Evolutionary conservation across 768 basidiomycete species (phyloP).

Genomic region (Rhodotorula babjevae): DNA sequence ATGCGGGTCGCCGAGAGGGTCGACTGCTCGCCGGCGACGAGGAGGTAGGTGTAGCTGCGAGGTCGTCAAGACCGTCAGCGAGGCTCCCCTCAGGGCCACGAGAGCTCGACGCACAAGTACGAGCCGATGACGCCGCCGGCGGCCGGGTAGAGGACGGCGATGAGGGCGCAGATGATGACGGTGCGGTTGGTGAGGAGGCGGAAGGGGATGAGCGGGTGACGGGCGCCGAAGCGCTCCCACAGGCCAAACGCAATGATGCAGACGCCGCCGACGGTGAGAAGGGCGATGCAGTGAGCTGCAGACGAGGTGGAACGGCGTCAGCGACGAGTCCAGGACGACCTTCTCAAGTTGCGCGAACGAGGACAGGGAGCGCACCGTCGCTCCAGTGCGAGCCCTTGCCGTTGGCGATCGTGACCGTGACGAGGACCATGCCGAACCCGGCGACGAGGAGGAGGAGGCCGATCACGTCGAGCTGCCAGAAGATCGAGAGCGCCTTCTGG

Average conservation of each 20-base stretch:
- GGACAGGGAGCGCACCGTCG: constrained; percentile 26
- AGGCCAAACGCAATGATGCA: constrained; percentile 41
- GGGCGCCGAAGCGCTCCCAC: constrained; percentile 45
- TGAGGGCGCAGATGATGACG: constrained; percentile 43
- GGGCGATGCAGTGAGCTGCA: constrained; percentile 44
- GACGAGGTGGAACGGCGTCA: neutral
- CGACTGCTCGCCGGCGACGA: constrained; percentile 26
- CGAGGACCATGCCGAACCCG: constrained; percentile 43
- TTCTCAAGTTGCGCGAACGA: no score
- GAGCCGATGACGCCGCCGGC: constrained; percentile 38
- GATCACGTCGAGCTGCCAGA: constrained; percentile 47
- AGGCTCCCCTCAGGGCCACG: no score
- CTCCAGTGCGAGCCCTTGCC: constrained; percentile 43
- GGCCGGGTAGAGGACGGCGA: constrained; percentile 45
- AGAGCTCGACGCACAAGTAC: constrained; percentile 22
- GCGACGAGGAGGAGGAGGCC: constrained; percentile 45
- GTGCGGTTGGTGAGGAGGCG: constrained; percentile 43
- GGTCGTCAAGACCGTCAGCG: neutral
- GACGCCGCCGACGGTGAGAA: constrained; percentile 42
- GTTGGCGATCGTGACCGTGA: constrained; percentile 46
- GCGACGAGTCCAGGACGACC: no score
- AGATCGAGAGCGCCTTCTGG: constrained; percentile 29
- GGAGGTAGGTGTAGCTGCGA: constrained; percentile 25
- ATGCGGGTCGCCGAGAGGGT: constrained; percentile 28
- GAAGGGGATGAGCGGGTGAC: constrained; percentile 46